phyloP scores from a whole-genome alignment of 352 stramenopile species.

The Phytophthora palmivora region DNA sequence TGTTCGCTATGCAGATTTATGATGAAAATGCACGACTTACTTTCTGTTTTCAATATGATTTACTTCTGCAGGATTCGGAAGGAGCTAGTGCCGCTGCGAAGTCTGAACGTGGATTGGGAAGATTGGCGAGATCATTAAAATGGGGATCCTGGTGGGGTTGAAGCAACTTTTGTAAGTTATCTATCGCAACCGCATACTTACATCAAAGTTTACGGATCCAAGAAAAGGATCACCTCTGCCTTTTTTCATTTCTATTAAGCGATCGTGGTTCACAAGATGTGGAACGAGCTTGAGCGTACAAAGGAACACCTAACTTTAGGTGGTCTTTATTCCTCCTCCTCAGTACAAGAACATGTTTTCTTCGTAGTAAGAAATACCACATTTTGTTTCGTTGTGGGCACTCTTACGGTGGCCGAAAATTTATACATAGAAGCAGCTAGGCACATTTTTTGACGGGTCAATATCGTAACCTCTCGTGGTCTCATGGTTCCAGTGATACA shows the following conservation, averaged over 20 bases:
- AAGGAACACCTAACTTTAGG: no score
- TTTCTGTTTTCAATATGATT: neutral
- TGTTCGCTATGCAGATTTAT: slow-evolving; percentile 8
- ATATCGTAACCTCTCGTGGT: no score
- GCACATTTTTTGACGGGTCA: no score
- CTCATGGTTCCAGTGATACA: no score
- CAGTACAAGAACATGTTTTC: no score
- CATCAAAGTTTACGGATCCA: neutral
- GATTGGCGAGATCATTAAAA: slow-evolving; percentile 80
- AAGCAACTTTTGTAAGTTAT: slow-evolving; percentile 5
- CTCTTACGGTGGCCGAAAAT: no score
- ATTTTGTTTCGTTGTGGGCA: no score
- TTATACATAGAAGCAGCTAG: no score
- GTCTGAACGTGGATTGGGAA: slow-evolving; percentile 84
- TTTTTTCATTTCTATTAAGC: neutral
- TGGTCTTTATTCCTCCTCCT: no score
- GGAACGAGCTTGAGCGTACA: no score
- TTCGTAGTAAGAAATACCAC: no score
- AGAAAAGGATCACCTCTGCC: neutral
- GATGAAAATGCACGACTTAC: neutral
- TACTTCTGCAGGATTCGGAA: slow-evolving; percentile 57
- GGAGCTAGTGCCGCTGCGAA: slow-evolving; percentile 80
- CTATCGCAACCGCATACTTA: neutral
- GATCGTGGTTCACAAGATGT: no score
- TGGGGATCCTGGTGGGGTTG: slow-evolving; percentile 2